Conservation (phyloP, 2,329 filamentous ascomycete species). For the Ceratocystis destructans region DNA sequence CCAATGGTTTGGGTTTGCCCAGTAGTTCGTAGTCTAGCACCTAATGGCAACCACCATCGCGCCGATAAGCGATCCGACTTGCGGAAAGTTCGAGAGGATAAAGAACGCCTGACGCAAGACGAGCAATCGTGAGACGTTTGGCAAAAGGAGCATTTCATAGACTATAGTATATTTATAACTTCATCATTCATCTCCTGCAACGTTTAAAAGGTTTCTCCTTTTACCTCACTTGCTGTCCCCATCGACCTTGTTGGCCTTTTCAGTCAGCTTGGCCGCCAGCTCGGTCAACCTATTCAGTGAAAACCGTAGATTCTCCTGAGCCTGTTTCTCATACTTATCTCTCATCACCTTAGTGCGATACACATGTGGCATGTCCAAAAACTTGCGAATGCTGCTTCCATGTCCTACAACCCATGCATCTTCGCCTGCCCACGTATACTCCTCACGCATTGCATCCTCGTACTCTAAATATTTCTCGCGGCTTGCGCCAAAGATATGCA, state of each 20-base stretch:
- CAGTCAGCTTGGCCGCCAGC: not conserved
- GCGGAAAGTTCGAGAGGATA: not conserved
- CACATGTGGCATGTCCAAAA: conserved; percentile 12
- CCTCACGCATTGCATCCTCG: conserved; percentile 16
- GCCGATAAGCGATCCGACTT: not conserved
- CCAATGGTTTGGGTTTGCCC: conserved; percentile 8
- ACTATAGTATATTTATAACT: not conserved
- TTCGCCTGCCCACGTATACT: conserved; percentile 18
- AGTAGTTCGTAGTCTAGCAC: conserved; percentile 5
- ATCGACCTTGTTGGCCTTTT: not conserved
- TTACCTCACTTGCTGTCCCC: too few relatives aligned
- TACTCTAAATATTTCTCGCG: conserved; percentile 13
- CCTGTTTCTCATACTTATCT: conserved; percentile 11
- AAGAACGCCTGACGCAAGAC: not conserved
- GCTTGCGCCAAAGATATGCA: conserved; percentile 12
- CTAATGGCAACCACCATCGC: conserved; percentile 1
- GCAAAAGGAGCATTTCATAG: not conserved
- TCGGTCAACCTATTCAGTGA: conserved; percentile 1
- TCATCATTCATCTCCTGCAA: not conserved
- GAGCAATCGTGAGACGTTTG: not conserved
- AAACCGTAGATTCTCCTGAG: conserved; percentile 1
- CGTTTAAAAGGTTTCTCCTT: too few relatives aligned
- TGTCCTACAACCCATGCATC: conserved; percentile 9
- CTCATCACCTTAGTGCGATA: conserved; percentile 14
- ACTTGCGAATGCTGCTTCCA: conserved; percentile 1